Evolutionary conservation across 1,139 yeast genomes (phyloP), one percentile per base, ranked within the genome.

Genomic region (Taphrina flavorubra): DNA sequence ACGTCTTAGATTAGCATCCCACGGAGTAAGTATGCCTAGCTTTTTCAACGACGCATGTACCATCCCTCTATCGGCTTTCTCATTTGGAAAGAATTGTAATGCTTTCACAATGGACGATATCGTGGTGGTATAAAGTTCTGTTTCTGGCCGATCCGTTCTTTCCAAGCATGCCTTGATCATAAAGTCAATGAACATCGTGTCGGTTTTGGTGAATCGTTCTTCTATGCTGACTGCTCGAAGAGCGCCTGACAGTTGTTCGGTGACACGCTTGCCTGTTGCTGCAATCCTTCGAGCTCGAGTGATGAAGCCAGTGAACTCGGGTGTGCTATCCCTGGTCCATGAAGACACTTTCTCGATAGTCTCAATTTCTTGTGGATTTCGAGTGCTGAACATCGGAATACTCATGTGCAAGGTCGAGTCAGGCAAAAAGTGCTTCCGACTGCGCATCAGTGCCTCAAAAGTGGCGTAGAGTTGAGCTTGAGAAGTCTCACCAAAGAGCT

Each of bases 11-110:
- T 57, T 63, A 14, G 59, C n/a, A 36, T 63, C 67, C 67, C 67
- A 63, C 37, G 67, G 67, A 14, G 67, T 39, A 20, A 63, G 25
- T 6, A 63, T 37, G 53, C 67, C 67, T 2, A 63, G 42, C 67
- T 63, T 63, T 25, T 63, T 53, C 47, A 63, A 51, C 5, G 61
- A 37, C 18, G 59, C 59, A 31, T 63, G 55, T 2, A 63, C 61
- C 20, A 55, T n/a, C 6, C 51, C 10, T 18, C 67, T 13, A 25
- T 44, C 51, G 11, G 56, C 61, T 18, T 34, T 34, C 20, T 36
- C 40, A 16, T 63, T 49, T 4, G 67, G 67, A 31, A 63, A 55
- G 36, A 63, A 20, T 7, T 49, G 55, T 7, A 63, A 44, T 20
- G 55, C 67, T 16, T 55, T 63, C 53, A 63, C 47, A 10, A 63